Percentiles rank a stretch among this genome's conserved stretches.
Evolutionary conservation across 2,329 filamentous ascomycete species (phyloP).

Genomic region (Teratosphaeria gauchensis): DNA sequence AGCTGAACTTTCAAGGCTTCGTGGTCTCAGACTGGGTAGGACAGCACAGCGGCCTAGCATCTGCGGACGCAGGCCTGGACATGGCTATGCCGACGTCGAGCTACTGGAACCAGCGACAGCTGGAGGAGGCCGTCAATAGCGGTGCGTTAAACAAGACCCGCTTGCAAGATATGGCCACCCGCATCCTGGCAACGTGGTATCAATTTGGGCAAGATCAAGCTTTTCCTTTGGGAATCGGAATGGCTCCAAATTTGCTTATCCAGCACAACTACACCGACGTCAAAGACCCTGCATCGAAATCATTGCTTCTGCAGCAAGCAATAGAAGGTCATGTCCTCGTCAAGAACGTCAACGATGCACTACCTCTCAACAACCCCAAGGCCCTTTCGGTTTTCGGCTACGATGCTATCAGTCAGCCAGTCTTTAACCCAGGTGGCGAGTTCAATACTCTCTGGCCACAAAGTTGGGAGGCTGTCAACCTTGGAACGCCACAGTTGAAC

Average conservation of each 20-base stretch:
- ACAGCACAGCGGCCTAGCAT: slow-evolving; percentile 50
- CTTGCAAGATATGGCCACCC: slow-evolving; percentile 52
- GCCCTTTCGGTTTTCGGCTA: slow-evolving; percentile 53
- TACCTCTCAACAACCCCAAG: slow-evolving; percentile 44
- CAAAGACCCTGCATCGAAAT: slow-evolving; percentile 41
- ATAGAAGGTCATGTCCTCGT: slow-evolving; percentile 56
- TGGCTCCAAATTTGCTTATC: slow-evolving; percentile 40
- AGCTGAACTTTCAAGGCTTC: slow-evolving; percentile 63
- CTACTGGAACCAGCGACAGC: slow-evolving; percentile 28
- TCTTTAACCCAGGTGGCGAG: slow-evolving; percentile 13
- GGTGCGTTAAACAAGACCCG: slow-evolving; percentile 48
- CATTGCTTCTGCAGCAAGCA: slow-evolving; percentile 46
- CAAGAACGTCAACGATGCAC: slow-evolving; percentile 48
- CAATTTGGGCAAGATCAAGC: slow-evolving; percentile 43
- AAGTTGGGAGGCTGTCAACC: slow-evolving; percentile 15
- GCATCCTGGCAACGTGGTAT: slow-evolving; percentile 46
- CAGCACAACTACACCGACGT: slow-evolving; percentile 48
- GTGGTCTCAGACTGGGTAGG: slow-evolving; percentile 63
- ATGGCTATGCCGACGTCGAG: slow-evolving; percentile 54
- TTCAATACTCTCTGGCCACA: slow-evolving; percentile 12
- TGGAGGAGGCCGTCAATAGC: slow-evolving; percentile 50
- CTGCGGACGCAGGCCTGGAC: slow-evolving; percentile 54
- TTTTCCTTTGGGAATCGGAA: slow-evolving; percentile 38
- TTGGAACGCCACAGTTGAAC: slow-evolving; percentile 13
- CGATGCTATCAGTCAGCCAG: slow-evolving; percentile 35